These are phyloP conservation scores for Paxillus ammoniavirescens DNA, from an alignment of 768 basidiomycete genomes.

Conservation along the genomic window DNA sequence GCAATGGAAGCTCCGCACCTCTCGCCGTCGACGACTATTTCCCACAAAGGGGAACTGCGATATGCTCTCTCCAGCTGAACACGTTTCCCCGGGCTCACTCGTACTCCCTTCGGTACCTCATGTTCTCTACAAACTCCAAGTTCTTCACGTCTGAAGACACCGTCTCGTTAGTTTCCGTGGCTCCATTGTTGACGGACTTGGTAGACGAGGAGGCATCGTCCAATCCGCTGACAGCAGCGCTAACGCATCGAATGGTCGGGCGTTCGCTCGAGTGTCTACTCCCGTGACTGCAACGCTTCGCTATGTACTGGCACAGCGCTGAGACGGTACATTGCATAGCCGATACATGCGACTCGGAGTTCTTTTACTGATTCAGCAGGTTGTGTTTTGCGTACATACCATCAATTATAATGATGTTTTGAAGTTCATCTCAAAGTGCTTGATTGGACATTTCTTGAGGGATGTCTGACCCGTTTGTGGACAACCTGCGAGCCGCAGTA, in stretches of 20 bases:
- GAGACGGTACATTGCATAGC: slow-evolving; percentile 26
- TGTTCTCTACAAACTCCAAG: slow-evolving; percentile 18
- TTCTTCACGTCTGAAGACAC: slow-evolving; percentile 18
- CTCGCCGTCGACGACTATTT: slow-evolving; percentile 18
- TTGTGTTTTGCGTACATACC: not conserved
- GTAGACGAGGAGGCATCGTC: slow-evolving; percentile 21
- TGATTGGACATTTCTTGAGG: no score
- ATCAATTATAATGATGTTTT: no score
- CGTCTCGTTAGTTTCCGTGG: slow-evolving; percentile 13
- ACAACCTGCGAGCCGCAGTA: no score
- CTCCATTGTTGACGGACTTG: slow-evolving; percentile 17
- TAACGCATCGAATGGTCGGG: slow-evolving; percentile 19
- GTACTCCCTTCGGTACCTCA: slow-evolving; percentile 10
- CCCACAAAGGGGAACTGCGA: slow-evolving; percentile 9
- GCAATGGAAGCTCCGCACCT: slow-evolving; percentile 18
- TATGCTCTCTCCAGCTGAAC: slow-evolving; percentile 13
- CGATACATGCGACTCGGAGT: slow-evolving; percentile 21
- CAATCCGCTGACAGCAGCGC: slow-evolving; percentile 11
- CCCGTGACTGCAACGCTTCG: slow-evolving; percentile 15
- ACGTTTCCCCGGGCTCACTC: slow-evolving; percentile 14
- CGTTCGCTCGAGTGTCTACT: slow-evolving; percentile 16
- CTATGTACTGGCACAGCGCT: slow-evolving; percentile 24
- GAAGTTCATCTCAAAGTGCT: no score
- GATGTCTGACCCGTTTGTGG: no score
- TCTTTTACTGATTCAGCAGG: slow-evolving; percentile 12